Evolutionary conservation across 768 basidiomycete genomes (phyloP).

Genomic region (Mycena filopes): DNA sequence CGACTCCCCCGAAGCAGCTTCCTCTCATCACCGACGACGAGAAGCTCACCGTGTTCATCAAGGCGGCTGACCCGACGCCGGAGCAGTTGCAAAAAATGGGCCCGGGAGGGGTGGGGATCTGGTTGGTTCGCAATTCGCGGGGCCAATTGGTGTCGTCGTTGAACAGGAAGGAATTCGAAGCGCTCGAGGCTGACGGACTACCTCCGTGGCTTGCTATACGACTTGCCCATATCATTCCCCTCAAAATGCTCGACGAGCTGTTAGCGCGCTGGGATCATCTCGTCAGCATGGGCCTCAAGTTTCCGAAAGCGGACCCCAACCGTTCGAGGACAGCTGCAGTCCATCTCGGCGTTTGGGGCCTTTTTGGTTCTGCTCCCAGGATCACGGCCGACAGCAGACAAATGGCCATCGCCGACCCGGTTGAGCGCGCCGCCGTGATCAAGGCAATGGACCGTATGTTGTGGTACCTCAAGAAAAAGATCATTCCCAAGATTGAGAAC

Average conservation of each 20-base stretch:
- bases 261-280: background rate
- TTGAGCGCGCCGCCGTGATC: too few species aligned
- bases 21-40: background rate
- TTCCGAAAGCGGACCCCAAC: background rate
- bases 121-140: background rate
- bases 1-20: background rate
- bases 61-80: background rate
- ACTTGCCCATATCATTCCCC: background rate
- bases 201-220: background rate
- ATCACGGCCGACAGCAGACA: too few species aligned
- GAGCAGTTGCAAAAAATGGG: background rate
- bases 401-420: too few species aligned
- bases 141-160: background rate
- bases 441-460: too few species aligned
- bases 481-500: too few species aligned
- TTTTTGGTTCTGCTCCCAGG: background rate
- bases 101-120: background rate
- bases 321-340: background rate
- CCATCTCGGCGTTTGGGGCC: constrained; percentile 8
- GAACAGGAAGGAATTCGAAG: too few species aligned
- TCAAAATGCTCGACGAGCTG: background rate
- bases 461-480: too few species aligned
- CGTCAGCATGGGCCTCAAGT: background rate
- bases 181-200: background rate
- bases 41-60: background rate